Conservation (phyloP, 2,329 filamentous ascomycete species). For the Neonectria sp. region DNA sequence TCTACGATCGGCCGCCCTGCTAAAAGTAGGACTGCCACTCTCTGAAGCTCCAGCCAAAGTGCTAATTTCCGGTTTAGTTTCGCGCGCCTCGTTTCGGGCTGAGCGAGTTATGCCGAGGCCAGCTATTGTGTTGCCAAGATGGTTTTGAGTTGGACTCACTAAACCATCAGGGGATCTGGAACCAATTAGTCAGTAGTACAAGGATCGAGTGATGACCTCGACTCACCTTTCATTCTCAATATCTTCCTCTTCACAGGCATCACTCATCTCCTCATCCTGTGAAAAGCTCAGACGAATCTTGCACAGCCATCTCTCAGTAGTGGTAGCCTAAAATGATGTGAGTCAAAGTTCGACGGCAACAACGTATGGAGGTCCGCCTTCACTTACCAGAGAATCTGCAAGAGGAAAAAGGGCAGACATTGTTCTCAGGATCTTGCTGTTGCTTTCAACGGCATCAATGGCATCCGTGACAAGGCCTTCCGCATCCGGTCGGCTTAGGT, state of each 20-base stretch:
- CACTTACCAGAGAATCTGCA: slow-evolving; percentile 56
- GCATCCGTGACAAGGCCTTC: slow-evolving; percentile 55
- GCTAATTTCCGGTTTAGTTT: slow-evolving; percentile 39
- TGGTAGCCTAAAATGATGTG: slow-evolving; percentile 50
- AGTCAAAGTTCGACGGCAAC: slow-evolving; percentile 1
- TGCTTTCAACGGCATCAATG: slow-evolving; percentile 58
- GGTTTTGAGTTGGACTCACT: slow-evolving; percentile 42
- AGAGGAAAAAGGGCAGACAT: slow-evolving; percentile 58
- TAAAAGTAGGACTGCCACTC: slow-evolving; percentile 34
- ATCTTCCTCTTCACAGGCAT: slow-evolving; percentile 35
- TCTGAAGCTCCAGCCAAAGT: slow-evolving; percentile 31
- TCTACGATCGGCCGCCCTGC: slow-evolving; percentile 30
- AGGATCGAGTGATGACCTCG: neutral
- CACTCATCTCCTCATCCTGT: slow-evolving; percentile 48
- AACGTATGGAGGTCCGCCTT: neutral
- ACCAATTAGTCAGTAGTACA: slow-evolving; percentile 16
- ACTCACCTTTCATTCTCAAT: slow-evolving; percentile 39
- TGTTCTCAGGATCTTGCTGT: slow-evolving; percentile 53
- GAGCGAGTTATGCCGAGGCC: slow-evolving; percentile 43
- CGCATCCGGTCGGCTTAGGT: slow-evolving; percentile 53
- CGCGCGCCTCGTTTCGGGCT: slow-evolving; percentile 38
- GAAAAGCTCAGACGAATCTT: slow-evolving; percentile 54
- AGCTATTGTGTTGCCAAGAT: slow-evolving; percentile 41
- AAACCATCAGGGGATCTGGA: slow-evolving; percentile 35
- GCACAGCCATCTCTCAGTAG: slow-evolving; percentile 56